Evolutionary conservation across 2,329 filamentous ascomycete genomes (phyloP).

Genomic region (Pseudocercospora pini-densiflorae): DNA sequence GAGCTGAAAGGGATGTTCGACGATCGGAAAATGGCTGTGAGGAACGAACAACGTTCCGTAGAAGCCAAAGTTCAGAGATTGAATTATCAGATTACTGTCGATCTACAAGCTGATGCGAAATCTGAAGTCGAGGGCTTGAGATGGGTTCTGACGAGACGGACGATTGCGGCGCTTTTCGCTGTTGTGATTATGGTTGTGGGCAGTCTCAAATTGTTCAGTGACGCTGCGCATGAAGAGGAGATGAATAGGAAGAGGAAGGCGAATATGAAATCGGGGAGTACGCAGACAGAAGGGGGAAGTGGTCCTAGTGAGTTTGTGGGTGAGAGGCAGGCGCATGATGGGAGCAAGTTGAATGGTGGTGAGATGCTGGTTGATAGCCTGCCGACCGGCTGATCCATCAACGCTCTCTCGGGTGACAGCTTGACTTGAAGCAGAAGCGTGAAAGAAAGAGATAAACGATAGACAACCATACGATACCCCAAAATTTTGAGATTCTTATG

Average conservation of each 20-base stretch:
- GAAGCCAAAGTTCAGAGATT: constrained; percentile 89
- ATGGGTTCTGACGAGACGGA: constrained; percentile 77
- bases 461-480: constrained; percentile 23
- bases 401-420: constrained; percentile 34
- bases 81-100: constrained; percentile 94
- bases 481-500: not conserved
- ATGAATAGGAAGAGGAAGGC: constrained; percentile 45
- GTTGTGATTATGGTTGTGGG: constrained; percentile 52
- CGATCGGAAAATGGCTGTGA: constrained; percentile 88
- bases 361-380: constrained; percentile 39
- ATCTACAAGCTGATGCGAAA: constrained; percentile 85
- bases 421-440: not conserved
- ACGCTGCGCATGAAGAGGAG: constrained; percentile 45
- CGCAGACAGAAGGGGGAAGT: constrained; percentile 32
- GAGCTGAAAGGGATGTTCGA: constrained; percentile 96
- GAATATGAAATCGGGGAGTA: constrained; percentile 33
- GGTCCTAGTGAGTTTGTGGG: constrained; percentile 14
- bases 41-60: constrained; percentile 82
- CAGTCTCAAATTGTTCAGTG: constrained; percentile 46
- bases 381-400: constrained; percentile 35
- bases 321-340: constrained; percentile 11
- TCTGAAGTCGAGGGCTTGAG: constrained; percentile 89
- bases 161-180: constrained; percentile 62
- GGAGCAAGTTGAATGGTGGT: constrained; percentile 23
- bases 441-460: constrained; percentile 15